Evolutionary conservation across 2,329 filamentous ascomycete species (phyloP).

Genomic region (Fusarium domesticum): DNA sequence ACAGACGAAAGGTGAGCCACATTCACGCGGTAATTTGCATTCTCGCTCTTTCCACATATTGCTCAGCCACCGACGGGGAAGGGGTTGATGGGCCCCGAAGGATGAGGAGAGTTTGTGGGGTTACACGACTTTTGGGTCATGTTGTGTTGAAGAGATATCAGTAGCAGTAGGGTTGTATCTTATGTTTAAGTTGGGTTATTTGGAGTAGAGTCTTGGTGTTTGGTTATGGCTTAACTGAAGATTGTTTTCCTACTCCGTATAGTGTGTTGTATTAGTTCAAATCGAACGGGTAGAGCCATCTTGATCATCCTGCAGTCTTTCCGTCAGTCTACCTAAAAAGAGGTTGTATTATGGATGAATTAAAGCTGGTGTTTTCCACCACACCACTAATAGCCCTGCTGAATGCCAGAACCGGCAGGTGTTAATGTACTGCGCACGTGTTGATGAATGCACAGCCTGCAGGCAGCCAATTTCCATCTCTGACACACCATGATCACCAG

Average conservation of each 20-base stretch:
- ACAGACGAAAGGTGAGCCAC: too few relatives aligned
- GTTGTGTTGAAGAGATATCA: too few relatives aligned
- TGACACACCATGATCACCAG: background rate
- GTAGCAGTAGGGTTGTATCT: too few relatives aligned
- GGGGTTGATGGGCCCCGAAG: background rate
- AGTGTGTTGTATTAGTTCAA: too few relatives aligned
- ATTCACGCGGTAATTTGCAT: background rate
- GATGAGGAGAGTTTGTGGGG: background rate
- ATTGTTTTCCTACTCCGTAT: too few relatives aligned
- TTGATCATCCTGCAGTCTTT: too few relatives aligned
- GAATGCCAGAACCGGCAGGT: slow-evolving; percentile 17
- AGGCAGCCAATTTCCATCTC: slow-evolving; percentile 3
- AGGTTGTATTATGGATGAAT: too few relatives aligned
- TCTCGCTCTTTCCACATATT: background rate
- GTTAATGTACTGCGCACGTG: slow-evolving; percentile 25
- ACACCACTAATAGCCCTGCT: slow-evolving; percentile 7
- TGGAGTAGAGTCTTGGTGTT: too few relatives aligned
- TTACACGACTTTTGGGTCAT: background rate
- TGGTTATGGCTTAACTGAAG: too few relatives aligned
- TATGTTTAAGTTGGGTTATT: too few relatives aligned
- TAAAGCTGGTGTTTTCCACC: background rate
- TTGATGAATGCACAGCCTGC: slow-evolving; percentile 7
- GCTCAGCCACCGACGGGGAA: background rate
- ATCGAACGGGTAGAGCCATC: too few relatives aligned
- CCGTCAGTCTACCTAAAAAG: too few relatives aligned